A percentile compares a stretch with the other conserved stretches of the same genome.
Conservation (phyloP, 2,329 filamentous ascomycete genomes). For the Rhynchosporium secalis region DNA sequence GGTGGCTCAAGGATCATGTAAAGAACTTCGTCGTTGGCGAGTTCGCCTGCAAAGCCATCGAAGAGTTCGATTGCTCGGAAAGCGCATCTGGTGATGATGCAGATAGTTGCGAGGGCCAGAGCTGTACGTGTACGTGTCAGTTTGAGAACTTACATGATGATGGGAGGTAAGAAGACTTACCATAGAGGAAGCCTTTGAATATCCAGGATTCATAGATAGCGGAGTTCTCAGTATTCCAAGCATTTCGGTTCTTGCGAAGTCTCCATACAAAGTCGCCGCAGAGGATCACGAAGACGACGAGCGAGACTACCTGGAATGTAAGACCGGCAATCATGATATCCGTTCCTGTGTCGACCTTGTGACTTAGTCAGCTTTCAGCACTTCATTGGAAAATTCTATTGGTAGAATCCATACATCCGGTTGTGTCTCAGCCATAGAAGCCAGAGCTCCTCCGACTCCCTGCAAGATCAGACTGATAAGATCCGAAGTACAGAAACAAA, state of each 20-base stretch:
- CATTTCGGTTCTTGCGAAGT: conserved; percentile 16
- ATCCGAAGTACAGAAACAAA: conserved; percentile 61
- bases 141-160: neutral
- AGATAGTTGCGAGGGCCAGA: conserved; percentile 50
- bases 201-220: neutral
- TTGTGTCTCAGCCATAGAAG: conserved; percentile 45
- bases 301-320: conserved; percentile 55
- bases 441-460: conserved; percentile 56
- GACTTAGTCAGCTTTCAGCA: neutral
- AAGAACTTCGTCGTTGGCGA: conserved; percentile 48
- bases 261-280: conserved; percentile 27
- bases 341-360: conserved; percentile 45
- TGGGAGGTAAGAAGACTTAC: neutral
- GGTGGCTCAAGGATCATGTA: conserved; percentile 49
- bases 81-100: conserved; percentile 56
- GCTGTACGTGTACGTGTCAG: neutral
- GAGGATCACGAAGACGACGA: conserved; percentile 40
- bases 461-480: conserved; percentile 59
- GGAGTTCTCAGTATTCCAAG: conserved; percentile 12
- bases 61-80: conserved; percentile 58
- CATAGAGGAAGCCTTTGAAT: conserved; percentile 28
- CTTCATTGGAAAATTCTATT: neutral
- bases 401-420: neutral
- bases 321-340: conserved; percentile 60
- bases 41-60: conserved; percentile 51